Conservation (phyloP, 2,329 filamentous ascomycete species). For the Rugonectria rugulosa region DNA sequence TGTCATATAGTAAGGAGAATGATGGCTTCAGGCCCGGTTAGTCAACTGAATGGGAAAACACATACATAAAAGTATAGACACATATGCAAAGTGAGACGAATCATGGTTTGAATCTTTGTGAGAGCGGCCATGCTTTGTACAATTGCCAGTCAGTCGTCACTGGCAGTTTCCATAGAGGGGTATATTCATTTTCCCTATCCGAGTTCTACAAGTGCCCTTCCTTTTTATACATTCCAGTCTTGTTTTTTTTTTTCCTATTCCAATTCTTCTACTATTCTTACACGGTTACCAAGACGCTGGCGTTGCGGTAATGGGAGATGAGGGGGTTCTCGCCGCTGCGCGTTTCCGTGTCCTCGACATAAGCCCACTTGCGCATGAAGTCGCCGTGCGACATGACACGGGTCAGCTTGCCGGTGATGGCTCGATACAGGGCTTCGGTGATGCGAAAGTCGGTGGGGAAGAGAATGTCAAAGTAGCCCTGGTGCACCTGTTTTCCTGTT, state of each 20-base stretch:
- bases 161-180: constrained; percentile 24
- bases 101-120: not conserved
- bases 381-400: constrained; percentile 86
- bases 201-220: constrained; percentile 11
- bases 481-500: constrained; percentile 96
- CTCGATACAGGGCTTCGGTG: constrained; percentile 90
- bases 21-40: constrained; percentile 1
- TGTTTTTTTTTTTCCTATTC: not conserved
- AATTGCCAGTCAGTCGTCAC: not conserved
- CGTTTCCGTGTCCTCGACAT: constrained; percentile 88
- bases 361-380: constrained; percentile 90
- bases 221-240: not conserved
- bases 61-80: constrained; percentile 9
- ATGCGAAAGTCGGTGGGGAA: constrained; percentile 96
- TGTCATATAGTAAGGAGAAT: constrained; percentile 29
- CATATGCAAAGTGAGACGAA: constrained; percentile 2
- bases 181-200: constrained; percentile 30
- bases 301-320: constrained; percentile 93
- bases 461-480: constrained; percentile 98
- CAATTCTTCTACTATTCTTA: constrained; percentile 49
- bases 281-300: constrained; percentile 88
- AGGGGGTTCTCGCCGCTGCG: constrained; percentile 92
- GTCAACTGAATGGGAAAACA: constrained; percentile 7
- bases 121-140: not conserved
- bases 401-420: constrained; percentile 91